Base-by-base conservation (phyloP, 305 asterid species). In the Salvia sclarea region DNA sequence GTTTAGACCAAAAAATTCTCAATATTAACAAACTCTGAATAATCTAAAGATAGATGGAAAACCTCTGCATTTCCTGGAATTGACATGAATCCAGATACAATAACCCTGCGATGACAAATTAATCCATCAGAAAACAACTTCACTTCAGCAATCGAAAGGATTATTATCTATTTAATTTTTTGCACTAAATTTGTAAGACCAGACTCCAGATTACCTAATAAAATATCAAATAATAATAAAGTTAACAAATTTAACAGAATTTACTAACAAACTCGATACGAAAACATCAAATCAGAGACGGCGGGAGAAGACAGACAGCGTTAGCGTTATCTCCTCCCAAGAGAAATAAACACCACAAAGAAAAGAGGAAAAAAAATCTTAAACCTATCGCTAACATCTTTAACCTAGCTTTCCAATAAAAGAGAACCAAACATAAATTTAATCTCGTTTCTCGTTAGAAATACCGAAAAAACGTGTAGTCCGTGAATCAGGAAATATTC, bases 31-130 rank as follows among this genome's bases (percentile, higher is more conserved):
- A 44, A 70, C 52, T 47, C 37, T 18, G 21, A 61, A 62, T 30
- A 21, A 53, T 22, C 49, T 21, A 52, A 28, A 76, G 60, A 25
- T 62, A 66, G 65, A 78, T 43, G 68, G 61, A 49, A 66, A 66
- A 83, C 92, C 89, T 86, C 90, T 73, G 76, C 73, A 50, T 71
- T 66, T 72, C 79, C 90, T 45, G 92, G 76, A 78, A 82, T 71
- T 61, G 87, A 67, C 88, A 84, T 84, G 74, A 78, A 47, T 66
- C 58, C 64, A 65, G 49, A 57, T 61, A 48, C 25, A 53, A 21
- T 38, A 58, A 30, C 76, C 78, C 84, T 70, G 81, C 75, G 33
- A 82, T 33, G 16, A 59, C 75, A 10, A 62, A 18, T 49, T 18
- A 49, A 31, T 9, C 24, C 43, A 55, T 70, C 38, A 50, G 67